These are phyloP conservation scores for Penicillium fuscoglaucum DNA, from an alignment of 2,329 filamentous ascomycete species.

Conservation along the genomic window DNA sequence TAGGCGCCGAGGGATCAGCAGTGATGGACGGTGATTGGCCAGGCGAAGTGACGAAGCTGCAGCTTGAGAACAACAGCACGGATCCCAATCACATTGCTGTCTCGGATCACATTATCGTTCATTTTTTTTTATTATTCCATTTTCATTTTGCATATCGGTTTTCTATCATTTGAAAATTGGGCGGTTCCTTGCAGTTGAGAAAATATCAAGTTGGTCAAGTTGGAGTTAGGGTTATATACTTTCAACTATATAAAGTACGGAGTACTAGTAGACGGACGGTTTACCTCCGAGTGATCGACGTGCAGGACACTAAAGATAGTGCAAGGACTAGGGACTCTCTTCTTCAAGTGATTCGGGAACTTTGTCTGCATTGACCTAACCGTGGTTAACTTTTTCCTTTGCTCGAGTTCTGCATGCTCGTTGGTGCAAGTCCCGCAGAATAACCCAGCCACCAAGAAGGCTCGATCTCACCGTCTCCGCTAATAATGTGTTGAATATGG, in stretches of 20 bases:
- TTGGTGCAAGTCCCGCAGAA: constrained; percentile 28
- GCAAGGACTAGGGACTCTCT: neutral
- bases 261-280: neutral
- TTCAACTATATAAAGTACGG: neutral
- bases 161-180: neutral
- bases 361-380: constrained; percentile 25
- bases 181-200: constrained; percentile 4
- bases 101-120: constrained; percentile 8
- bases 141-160: neutral
- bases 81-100: constrained; percentile 28
- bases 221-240: neutral
- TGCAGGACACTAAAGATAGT: constrained; percentile 4
- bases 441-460: constrained; percentile 28
- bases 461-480: constrained; percentile 32
- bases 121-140: too few relatives aligned
- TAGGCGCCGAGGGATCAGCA: constrained; percentile 27
- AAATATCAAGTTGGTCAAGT: neutral
- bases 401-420: constrained; percentile 29
- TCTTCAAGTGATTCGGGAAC: constrained; percentile 27
- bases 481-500: constrained; percentile 30
- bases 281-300: constrained; percentile 7
- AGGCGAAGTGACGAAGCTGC: constrained; percentile 27
- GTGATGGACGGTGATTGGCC: constrained; percentile 23
- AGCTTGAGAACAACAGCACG: constrained; percentile 27
- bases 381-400: constrained; percentile 16